Conservation (phyloP, 371 early-diverging fungal species). For the Umbelopsis sp. region DNA sequence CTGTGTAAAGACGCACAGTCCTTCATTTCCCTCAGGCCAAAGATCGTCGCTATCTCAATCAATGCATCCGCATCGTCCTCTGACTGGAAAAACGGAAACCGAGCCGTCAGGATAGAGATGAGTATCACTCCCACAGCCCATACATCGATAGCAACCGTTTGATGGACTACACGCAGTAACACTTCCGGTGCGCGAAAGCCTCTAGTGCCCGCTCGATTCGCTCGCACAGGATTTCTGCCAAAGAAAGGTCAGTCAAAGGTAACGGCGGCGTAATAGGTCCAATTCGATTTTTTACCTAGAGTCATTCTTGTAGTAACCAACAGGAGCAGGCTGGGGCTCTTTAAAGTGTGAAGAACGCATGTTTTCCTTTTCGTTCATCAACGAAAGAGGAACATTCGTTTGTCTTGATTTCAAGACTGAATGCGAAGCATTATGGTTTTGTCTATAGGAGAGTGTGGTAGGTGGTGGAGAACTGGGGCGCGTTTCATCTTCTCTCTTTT, state of each 20-base stretch:
- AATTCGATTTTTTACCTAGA: constrained; percentile 38
- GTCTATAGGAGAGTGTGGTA: not conserved
- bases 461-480: constrained; percentile 15
- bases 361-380: constrained; percentile 16
- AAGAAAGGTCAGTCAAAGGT: too few relatives aligned
- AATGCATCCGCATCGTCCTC: constrained; percentile 90
- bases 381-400: not conserved
- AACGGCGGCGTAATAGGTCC: not conserved
- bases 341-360: not conserved
- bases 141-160: constrained; percentile 89
- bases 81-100: constrained; percentile 95
- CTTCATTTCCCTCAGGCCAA: constrained; percentile 85
- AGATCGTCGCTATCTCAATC: constrained; percentile 89
- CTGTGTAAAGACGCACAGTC: constrained; percentile 63
- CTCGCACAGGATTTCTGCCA: constrained; percentile 71
- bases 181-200: constrained; percentile 99
- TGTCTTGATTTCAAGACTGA: not conserved
- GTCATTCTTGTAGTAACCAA: constrained; percentile 42
- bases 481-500: constrained; percentile 26
- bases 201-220: constrained; percentile 97
- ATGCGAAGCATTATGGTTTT: not conserved
- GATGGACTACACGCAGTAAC: constrained; percentile 81
- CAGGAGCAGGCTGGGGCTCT: constrained; percentile 18
- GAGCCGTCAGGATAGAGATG: constrained; percentile 76
- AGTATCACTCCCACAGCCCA: constrained; percentile 98